phyloP scores from a whole-genome alignment of 148 eudicot genomes.

The Diospyros kaki region DNA sequence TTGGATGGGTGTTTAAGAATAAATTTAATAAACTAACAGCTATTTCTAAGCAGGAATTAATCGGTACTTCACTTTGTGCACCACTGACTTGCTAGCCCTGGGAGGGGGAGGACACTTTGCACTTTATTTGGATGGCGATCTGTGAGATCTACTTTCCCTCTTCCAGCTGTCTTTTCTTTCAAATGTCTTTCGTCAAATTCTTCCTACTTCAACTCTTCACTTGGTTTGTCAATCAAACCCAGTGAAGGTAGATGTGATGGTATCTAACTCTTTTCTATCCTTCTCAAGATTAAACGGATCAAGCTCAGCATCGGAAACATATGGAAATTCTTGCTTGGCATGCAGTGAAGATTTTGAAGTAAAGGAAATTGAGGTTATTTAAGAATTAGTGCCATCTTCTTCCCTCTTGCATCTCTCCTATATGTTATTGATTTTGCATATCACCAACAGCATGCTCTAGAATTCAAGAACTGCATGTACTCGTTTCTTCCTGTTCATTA shows the following conservation, averaged over 20 bases:
- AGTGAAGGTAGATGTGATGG: neutral
- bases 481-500: neutral
- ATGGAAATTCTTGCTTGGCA: conserved; percentile 85
- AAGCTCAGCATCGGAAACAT: conserved; percentile 89
- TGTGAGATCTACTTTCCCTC: conserved; percentile 49
- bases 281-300: conserved; percentile 68
- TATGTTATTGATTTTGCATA: neutral
- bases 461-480: neutral
- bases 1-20: neutral
- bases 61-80: conserved; percentile 88
- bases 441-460: neutral
- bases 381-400: neutral
- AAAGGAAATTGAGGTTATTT: conserved; percentile 84
- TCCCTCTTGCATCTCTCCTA: neutral
- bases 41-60: conserved; percentile 60
- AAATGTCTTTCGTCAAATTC: neutral
- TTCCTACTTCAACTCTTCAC: neutral
- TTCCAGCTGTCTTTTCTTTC: neutral
- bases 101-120: conserved; percentile 95
- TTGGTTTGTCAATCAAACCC: neutral
- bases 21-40: neutral
- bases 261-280: conserved; percentile 2
- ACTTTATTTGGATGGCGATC: conserved; percentile 77
- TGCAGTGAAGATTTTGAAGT: conserved; percentile 66
- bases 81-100: conserved; percentile 75